Evolutionary conservation across 768 basidiomycete genomes (phyloP).

Genomic region (Sporobolomyces phaffii): DNA sequence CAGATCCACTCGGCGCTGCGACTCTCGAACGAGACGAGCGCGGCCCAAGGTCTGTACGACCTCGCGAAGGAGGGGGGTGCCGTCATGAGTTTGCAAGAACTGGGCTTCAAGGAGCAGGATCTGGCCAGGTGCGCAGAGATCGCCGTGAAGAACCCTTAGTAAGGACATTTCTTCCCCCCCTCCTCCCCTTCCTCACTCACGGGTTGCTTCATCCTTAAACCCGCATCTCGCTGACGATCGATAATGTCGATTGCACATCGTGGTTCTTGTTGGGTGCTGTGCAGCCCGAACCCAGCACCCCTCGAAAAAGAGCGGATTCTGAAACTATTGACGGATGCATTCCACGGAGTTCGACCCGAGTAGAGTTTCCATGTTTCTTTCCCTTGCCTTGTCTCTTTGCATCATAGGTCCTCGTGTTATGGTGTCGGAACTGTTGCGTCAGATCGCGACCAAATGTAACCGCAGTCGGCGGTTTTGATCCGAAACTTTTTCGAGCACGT

Average conservation of each 20-base stretch:
- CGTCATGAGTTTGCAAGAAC: slow-evolving; percentile 45
- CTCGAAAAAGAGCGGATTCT: slow-evolving; percentile 45
- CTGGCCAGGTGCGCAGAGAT: slow-evolving; percentile 49
- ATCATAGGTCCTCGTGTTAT: no score
- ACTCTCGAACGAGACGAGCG: slow-evolving; percentile 29
- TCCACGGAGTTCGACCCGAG: slow-evolving; percentile 23
- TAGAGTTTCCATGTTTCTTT: neutral
- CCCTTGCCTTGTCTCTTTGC: no score
- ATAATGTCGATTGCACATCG: no score
- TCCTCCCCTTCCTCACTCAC: neutral
- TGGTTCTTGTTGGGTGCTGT: neutral
- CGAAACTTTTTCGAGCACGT: no score
- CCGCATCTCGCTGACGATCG: neutral
- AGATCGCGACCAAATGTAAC: no score
- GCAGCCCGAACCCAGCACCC: slow-evolving; percentile 48
- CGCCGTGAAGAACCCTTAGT: slow-evolving; percentile 48
- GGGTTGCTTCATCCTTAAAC: no score
- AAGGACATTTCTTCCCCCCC: neutral
- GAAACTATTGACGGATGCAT: slow-evolving; percentile 29
- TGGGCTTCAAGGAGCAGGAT: slow-evolving; percentile 51
- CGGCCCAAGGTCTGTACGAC: slow-evolving; percentile 44
- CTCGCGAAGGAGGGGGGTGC: slow-evolving; percentile 44
- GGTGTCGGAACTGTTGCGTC: no score
- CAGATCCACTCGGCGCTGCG: slow-evolving; percentile 47
- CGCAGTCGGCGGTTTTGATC: no score